Conservation (phyloP, 1,284 basidiomycete genomes). For the Flammula alnicola region DNA sequence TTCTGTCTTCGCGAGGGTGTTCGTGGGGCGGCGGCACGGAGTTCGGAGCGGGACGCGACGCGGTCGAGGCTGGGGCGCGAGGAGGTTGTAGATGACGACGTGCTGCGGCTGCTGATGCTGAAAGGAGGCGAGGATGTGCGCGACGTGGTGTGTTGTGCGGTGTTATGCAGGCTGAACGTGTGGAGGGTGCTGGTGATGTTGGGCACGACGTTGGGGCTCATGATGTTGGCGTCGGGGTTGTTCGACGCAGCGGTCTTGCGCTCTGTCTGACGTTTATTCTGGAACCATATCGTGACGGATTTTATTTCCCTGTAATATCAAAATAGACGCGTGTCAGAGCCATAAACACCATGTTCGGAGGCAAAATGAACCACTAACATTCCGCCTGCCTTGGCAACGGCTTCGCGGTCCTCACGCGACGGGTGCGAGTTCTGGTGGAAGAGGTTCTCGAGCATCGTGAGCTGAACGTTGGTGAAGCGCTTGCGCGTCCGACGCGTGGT, state of each 20-base stretch:
- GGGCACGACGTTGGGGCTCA: slow-evolving; percentile 34
- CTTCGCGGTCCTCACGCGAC: slow-evolving; percentile 70
- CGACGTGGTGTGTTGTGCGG: slow-evolving; percentile 21
- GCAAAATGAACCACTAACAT: slow-evolving; percentile 52
- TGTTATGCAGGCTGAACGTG: slow-evolving; percentile 27
- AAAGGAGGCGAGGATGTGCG: slow-evolving; percentile 20
- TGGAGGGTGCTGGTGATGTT: slow-evolving; percentile 30
- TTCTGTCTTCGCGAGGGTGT: slow-evolving; percentile 46
- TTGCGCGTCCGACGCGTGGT: slow-evolving; percentile 60
- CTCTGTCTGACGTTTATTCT: slow-evolving; percentile 80
- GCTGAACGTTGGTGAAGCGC: slow-evolving; percentile 68
- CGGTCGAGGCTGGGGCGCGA: slow-evolving; percentile 58
- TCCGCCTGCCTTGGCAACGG: slow-evolving; percentile 57
- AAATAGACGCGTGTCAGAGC: slow-evolving; percentile 11
- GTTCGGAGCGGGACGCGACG: slow-evolving; percentile 61
- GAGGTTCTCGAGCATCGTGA: slow-evolving; percentile 72
- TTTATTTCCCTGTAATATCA: slow-evolving; percentile 74
- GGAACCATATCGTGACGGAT: slow-evolving; percentile 82
- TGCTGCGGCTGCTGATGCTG: slow-evolving; percentile 25
- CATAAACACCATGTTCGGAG: background rate
- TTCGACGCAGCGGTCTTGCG: slow-evolving; percentile 59
- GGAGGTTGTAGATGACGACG: slow-evolving; percentile 32
- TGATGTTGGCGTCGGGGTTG: slow-evolving; percentile 31
- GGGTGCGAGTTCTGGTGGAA: slow-evolving; percentile 74
- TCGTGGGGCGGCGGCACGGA: slow-evolving; percentile 48